Evolutionary conservation across 2,329 filamentous ascomycete species (phyloP).

Genomic region (Aspergillus sp.): DNA sequence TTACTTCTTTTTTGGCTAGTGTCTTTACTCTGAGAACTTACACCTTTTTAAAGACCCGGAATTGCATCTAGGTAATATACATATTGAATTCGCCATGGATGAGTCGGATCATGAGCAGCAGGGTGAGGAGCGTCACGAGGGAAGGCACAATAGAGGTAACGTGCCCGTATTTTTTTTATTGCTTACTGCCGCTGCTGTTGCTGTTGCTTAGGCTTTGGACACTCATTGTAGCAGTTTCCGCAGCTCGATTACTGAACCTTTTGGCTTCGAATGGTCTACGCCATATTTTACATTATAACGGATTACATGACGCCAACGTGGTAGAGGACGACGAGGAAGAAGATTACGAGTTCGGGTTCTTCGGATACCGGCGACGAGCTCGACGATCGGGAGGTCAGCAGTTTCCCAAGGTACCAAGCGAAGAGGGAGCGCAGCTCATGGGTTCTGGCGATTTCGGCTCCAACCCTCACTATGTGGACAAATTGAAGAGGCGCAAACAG

Average conservation of each 20-base stretch:
- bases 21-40: not conserved
- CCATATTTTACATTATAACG: constrained; percentile 50
- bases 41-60: constrained; percentile 18
- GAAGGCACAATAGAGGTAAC: constrained; percentile 28
- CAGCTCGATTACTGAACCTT: constrained; percentile 54
- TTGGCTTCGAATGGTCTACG: constrained; percentile 57
- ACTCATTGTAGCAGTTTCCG: constrained; percentile 31
- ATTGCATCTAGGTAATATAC: constrained; percentile 28
- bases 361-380: constrained; percentile 52
- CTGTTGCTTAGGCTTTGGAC: not conserved
- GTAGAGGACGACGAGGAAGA: constrained; percentile 35
- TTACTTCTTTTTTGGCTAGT: not conserved
- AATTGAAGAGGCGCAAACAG: constrained; percentile 58
- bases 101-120: constrained; percentile 20
- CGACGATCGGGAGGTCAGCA: constrained; percentile 48
- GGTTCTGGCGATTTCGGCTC: constrained; percentile 76
- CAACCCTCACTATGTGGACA: constrained; percentile 59
- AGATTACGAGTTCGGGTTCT: constrained; percentile 31
- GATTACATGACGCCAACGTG: constrained; percentile 25
- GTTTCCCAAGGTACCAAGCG: constrained; percentile 83
- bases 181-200: too few species aligned
- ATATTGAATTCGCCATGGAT: constrained; percentile 34
- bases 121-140: constrained; percentile 16
- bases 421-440: constrained; percentile 77
- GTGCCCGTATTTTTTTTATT: not conserved